phyloP scores from a whole-genome alignment of 1,139 yeast species.

The Arxiozyma slooffiae region DNA sequence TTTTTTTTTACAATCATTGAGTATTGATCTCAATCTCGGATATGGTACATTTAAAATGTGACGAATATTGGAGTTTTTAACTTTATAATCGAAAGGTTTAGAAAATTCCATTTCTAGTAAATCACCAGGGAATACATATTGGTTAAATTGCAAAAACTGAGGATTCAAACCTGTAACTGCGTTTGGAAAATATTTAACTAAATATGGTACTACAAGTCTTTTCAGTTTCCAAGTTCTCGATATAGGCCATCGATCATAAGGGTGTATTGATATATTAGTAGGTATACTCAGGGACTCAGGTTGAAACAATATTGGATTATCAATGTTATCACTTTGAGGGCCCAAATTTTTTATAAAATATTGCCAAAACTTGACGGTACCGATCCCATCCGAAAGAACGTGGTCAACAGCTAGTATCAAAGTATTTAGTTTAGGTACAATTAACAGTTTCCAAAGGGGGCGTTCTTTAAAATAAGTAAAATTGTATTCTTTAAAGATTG shows the following conservation, averaged over 20 bases:
- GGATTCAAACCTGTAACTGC: conserved; percentile 6
- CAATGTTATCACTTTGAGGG: not conserved
- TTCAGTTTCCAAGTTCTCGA: conserved; percentile 14
- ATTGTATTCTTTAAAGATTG: conserved; percentile 15
- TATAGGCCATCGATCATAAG: conserved; percentile 16
- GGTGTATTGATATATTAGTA: conserved; percentile 7
- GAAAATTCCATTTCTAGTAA: conserved; percentile 6
- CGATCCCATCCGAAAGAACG: conserved; percentile 25
- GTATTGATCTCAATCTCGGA: conserved; percentile 8
- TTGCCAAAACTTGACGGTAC: conserved; percentile 19
- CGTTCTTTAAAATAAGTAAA: conserved; percentile 13
- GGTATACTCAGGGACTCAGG: not conserved
- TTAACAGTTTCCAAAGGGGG: conserved; percentile 24
- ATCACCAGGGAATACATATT: conserved; percentile 14
- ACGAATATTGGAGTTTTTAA: conserved; percentile 19
- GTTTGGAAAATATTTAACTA: conserved; percentile 11
- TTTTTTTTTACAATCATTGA: conserved; percentile 16
- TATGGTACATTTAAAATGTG: conserved; percentile 11
- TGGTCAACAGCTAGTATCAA: conserved; percentile 20
- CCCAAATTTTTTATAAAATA: conserved; percentile 11
- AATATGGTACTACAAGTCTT: conserved; percentile 8
- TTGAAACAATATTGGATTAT: not conserved
- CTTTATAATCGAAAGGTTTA: conserved; percentile 1
- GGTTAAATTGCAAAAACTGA: conserved; percentile 13
- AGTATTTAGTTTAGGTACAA: conserved; percentile 11